Base-by-base conservation (phyloP, 768 basidiomycete species). In the Tylopilus vinaceipallidus region DNA sequence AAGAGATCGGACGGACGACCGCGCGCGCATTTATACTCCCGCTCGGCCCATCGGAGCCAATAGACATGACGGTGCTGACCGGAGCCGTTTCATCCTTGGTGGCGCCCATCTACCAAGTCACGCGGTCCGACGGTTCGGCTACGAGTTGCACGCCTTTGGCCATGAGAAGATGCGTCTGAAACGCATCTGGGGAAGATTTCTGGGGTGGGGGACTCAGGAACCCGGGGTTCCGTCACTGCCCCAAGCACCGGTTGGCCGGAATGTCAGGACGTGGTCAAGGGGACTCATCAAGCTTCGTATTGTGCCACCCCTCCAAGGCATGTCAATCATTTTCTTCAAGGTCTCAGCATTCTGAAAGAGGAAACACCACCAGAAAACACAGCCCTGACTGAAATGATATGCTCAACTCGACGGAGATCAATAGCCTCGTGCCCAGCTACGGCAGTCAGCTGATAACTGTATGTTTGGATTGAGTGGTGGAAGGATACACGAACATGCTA, bases 1-100 rank as follows among this genome's bases (percentile, higher is more conserved):
- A n/a, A 12, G 4, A 22, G 14, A 30, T 3, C 14, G 12, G 24
- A 16, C 32, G 36, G 39, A 6, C 3, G 0, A 26, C 11, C 34
- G 49, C 34, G 16, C 36, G 23, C 2, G 35, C 32, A 53, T 53
- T 63, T 61, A 56, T 63, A 59, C 49, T 35, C 6, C 8, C 11
- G n/a, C 17, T 39, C 6, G 48, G 35, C 40, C 26, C n/a, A n/a
- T 30, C 44, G 17, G 22, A 33, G 9, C 9, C 13, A 19, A 26
- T 14, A 23, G 42, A 23, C 29, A 45, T 45, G 48, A 12, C 33
- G 16, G 29, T 35, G 14, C 6, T 20, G 14, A 11, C 13, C 7
- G 19, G 19, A 10, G 6, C n/a, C n/a, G n/a, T n/a, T n/a, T n/a
- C n/a, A n/a, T n/a, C n/a, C n/a, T n/a, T n/a, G n/a, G n/a, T n/a